A percentile compares a stretch with the other conserved stretches of the same genome.
These are phyloP conservation scores for Biscutella laevigata DNA, from an alignment of 441 rosid species.

Conservation along the genomic window DNA sequence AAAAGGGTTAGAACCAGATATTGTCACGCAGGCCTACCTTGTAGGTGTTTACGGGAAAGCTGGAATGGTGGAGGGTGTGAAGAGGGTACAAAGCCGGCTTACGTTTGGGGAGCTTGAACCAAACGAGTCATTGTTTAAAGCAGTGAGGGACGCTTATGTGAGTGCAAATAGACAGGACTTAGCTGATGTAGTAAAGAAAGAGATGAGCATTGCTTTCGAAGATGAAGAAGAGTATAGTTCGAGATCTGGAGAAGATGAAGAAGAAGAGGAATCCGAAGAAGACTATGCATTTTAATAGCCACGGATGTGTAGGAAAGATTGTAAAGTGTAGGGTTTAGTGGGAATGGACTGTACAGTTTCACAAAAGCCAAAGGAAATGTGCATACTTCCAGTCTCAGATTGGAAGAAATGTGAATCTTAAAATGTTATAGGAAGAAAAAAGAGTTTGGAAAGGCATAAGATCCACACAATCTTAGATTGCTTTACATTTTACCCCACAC, in stretches of 20 bases:
- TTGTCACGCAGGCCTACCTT: constrained; percentile 54
- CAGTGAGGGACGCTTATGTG: constrained; percentile 53
- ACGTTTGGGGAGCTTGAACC: constrained; percentile 51
- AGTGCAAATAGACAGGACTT: constrained; percentile 58
- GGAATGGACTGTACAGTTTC: constrained; percentile 16
- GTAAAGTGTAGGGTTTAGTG: constrained; percentile 17
- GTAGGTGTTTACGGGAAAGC: constrained; percentile 71
- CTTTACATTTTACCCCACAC: not conserved
- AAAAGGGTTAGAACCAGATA: constrained; percentile 56
- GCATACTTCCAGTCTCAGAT: constrained; percentile 6
- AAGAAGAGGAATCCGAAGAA: constrained; percentile 11
- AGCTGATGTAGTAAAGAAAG: constrained; percentile 53
- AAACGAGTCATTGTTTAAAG: constrained; percentile 53
- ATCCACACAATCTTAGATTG: not conserved
- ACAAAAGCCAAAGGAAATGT: constrained; percentile 11
- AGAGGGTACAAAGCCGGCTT: constrained; percentile 49
- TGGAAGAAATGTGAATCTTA: constrained; percentile 8
- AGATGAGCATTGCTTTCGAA: constrained; percentile 52
- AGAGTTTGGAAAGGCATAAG: not conserved
- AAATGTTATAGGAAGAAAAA: constrained; percentile 7
- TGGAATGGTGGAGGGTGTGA: constrained; percentile 77
- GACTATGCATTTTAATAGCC: constrained; percentile 19
- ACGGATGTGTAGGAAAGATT: constrained; percentile 6
- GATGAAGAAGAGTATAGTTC: constrained; percentile 20
- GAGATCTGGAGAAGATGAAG: constrained; percentile 10